A percentile compares a stretch with the other conserved stretches of the same genome.
Conservation (phyloP, 176 grass and related monocot species). For the Elymus sibiricus region DNA sequence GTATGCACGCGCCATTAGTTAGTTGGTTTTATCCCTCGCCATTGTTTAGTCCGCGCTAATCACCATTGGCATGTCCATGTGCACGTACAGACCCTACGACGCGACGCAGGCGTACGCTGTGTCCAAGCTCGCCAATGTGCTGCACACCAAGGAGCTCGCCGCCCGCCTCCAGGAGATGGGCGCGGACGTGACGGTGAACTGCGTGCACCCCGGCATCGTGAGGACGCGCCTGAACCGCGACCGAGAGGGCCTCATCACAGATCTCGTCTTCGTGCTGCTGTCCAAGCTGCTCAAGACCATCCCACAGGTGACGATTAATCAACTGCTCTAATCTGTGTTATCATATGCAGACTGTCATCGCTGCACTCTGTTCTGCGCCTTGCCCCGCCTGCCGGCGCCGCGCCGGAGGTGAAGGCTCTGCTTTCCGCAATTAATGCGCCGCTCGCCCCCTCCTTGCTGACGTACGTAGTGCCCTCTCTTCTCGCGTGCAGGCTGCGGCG, state of each 20-base stretch:
- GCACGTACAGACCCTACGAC: conserved; percentile 60
- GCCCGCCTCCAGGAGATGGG: conserved; percentile 60
- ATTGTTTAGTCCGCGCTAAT: neutral
- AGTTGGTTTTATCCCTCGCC: neutral
- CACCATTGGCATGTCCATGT: neutral
- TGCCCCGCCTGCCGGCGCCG: neutral
- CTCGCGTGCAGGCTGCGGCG: conserved; percentile 65
- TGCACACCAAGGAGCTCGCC: conserved; percentile 77
- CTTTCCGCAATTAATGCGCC: conserved; percentile 3
- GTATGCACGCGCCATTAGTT: neutral
- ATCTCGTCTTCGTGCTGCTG: conserved; percentile 84
- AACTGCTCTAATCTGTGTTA: neutral
- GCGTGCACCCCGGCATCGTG: conserved; percentile 93
- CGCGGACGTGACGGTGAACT: conserved; percentile 83
- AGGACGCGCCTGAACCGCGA: conserved; percentile 91
- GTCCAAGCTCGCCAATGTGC: conserved; percentile 83
- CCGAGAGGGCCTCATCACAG: conserved; percentile 80
- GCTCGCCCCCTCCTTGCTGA: neutral
- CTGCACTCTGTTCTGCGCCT: neutral
- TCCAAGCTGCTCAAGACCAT: conserved; percentile 95
- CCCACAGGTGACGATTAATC: conserved; percentile 65
- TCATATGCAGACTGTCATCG: too few species aligned
- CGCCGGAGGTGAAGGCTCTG: neutral
- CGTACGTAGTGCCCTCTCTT: neutral
- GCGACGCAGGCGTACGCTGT: conserved; percentile 89